Base-by-base conservation (phyloP, 176 grass and related monocot genomes). In the Pontederia crassipes region DNA sequence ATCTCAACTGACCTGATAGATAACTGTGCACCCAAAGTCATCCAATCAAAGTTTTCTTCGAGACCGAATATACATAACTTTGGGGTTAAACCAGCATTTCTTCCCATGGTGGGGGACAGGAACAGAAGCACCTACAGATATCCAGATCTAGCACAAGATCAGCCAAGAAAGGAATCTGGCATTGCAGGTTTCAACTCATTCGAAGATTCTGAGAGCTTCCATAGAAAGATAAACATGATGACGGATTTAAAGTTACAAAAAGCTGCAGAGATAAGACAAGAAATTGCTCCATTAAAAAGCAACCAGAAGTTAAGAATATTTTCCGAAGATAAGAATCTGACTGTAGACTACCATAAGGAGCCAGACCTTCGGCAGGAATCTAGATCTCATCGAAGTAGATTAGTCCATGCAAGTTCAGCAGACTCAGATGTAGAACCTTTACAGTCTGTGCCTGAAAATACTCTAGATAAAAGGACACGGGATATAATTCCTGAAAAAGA, bases 301-400 rank as follows among this genome's bases (percentile, higher is more conserved):
- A 71, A 77, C 58, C 55, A 54, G 47, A 72, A 52, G 12, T 52
- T 55, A 28, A 62, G 16, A 26, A 26, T n/a, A 8, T 76, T 62
- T 76, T 52, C 54, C 14, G 49, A 12, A 65, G 81, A 73, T 69
- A 49, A 49, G 48, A 55, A 54, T 56, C 49, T 48, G 18, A 59
- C 46, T 69, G 64, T 58, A 78, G 76, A 78, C 51, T 35, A 11
- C 2, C 61, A 52, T n/a, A 69, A 69, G 15, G 69, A 76, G 67
- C 78, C 80, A 66, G 76, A 88, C 58, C 67, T 85, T 82, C 54
- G 82, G 69, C 69, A 75, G 35, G 83, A 76, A 56, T 82, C 77
- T 17, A 70, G 72, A 11, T 2, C 18, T 61, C 67, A 18, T 49
- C 69, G 54, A 54, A 82, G 68, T 48, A 64, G 52, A 26, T 8